phyloP scores from a whole-genome alignment of 495 filamentous ascomycete species.

The Penicillium cinerascens region DNA sequence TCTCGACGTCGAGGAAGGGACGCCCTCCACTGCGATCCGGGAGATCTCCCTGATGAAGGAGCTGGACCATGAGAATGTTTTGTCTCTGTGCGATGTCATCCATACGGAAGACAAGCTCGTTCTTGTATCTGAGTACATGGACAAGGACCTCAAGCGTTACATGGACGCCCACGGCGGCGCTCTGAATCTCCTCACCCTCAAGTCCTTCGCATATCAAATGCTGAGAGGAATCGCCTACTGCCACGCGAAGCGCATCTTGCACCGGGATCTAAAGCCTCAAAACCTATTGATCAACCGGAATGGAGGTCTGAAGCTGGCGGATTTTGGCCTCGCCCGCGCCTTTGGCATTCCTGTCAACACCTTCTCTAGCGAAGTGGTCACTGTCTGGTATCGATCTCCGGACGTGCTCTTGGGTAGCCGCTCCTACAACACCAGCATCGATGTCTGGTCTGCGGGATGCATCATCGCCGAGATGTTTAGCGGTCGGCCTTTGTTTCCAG shows the following conservation, averaged over 20 bases:
- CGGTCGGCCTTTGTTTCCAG: conserved; percentile 86
- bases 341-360: conserved; percentile 98
- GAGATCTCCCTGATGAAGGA: conserved; percentile 99
- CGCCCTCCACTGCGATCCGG: conserved; percentile 95
- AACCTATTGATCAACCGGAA: conserved; percentile 94
- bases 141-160: conserved; percentile 96
- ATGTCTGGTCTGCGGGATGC: conserved; percentile 96
- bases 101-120: conserved; percentile 99
- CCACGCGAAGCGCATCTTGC: conserved; percentile 90
- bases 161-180: conserved; percentile 95
- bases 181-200: conserved; percentile 80
- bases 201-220: conserved; percentile 96
- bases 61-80: conserved; percentile 96
- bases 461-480: conserved; percentile 99
- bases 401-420: conserved; percentile 87
- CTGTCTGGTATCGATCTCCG: conserved; percentile 92
- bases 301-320: conserved; percentile 86
- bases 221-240: conserved; percentile 93
- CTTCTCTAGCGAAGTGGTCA: conserved; percentile 97
- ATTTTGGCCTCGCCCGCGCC: conserved; percentile 88
- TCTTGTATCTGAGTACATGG: conserved; percentile 98
- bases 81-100: conserved; percentile 96
- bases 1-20: conserved; percentile 97
- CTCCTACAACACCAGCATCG: conserved; percentile 96
- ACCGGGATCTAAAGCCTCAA: conserved; percentile 92